These are phyloP conservation scores for Kwoniella sp. DNA, from an alignment of 768 basidiomycete genomes.

Conservation along the genomic window DNA sequence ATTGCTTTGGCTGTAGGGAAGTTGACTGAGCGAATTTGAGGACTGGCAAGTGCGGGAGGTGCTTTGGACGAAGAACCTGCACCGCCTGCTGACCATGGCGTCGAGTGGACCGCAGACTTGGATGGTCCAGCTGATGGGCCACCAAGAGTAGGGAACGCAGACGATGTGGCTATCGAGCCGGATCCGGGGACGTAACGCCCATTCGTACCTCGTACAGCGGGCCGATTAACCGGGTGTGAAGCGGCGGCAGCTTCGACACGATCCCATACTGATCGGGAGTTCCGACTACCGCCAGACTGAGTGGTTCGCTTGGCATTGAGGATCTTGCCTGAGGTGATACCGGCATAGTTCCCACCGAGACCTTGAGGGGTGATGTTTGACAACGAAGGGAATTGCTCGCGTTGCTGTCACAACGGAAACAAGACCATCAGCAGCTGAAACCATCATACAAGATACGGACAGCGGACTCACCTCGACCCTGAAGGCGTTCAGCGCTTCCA, in stretches of 20 bases:
- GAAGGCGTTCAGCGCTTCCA: conserved; percentile 79
- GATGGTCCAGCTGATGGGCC: conserved; percentile 11
- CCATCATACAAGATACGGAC: too few species aligned
- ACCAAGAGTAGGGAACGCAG: conserved; percentile 49
- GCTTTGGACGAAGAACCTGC: conserved; percentile 32
- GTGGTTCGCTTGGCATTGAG: conserved; percentile 80
- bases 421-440: too few species aligned
- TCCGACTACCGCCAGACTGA: conserved; percentile 61
- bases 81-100: conserved; percentile 46
- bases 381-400: conserved; percentile 80
- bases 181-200: conserved; percentile 49
- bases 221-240: conserved; percentile 36
- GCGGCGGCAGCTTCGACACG: conserved; percentile 80
- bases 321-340: conserved; percentile 77
- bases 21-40: conserved; percentile 49
- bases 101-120: conserved; percentile 26
- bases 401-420: too few species aligned
- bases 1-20: conserved; percentile 27
- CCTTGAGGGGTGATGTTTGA: conserved; percentile 32
- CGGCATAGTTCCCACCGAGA: conserved; percentile 66
- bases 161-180: neutral
- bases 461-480: conserved; percentile 74
- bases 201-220: conserved; percentile 29
- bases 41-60: conserved; percentile 35
- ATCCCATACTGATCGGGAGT: conserved; percentile 74